Conservation (phyloP, 2,329 filamentous ascomycete species). For the Fusarium coicis region DNA sequence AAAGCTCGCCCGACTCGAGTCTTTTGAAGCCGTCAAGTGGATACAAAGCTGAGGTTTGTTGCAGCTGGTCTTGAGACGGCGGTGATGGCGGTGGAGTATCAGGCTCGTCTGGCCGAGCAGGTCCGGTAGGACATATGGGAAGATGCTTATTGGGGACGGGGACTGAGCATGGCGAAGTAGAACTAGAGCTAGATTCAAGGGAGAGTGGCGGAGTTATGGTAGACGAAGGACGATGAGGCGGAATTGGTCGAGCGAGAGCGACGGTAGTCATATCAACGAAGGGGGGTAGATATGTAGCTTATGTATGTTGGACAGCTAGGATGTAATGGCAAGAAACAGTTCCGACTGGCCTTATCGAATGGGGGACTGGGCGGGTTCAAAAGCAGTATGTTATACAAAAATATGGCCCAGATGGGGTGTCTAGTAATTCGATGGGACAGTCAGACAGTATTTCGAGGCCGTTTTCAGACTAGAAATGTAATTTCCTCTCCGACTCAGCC, state of each 20-base stretch:
- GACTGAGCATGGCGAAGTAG: slow-evolving; percentile 45
- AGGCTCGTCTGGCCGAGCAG: slow-evolving; percentile 64
- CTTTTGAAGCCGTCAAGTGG: slow-evolving; percentile 74
- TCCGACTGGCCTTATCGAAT: slow-evolving; percentile 2
- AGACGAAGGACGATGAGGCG: slow-evolving; percentile 57
- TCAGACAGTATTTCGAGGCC: slow-evolving; percentile 20
- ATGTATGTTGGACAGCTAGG: slow-evolving; percentile 13
- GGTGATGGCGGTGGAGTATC: slow-evolving; percentile 75
- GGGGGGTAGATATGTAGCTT: neutral
- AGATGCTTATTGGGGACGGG: slow-evolving; percentile 89
- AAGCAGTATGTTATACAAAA: slow-evolving; percentile 27
- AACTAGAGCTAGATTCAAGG: slow-evolving; percentile 47
- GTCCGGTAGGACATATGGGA: slow-evolving; percentile 87
- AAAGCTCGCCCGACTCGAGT: slow-evolving; percentile 62
- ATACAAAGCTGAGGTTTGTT: slow-evolving; percentile 76
- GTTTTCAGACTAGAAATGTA: slow-evolving; percentile 21
- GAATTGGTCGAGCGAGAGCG: slow-evolving; percentile 61
- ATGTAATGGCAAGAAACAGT: slow-evolving; percentile 2
- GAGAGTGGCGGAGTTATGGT: slow-evolving; percentile 56
- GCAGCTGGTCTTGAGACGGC: slow-evolving; percentile 66
- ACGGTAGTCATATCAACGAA: slow-evolving; percentile 63
- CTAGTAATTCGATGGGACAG: slow-evolving; percentile 11
- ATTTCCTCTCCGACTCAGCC: slow-evolving; percentile 28
- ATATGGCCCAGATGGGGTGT: slow-evolving; percentile 15
- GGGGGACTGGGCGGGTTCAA: slow-evolving; percentile 17